Evolutionary conservation across 1,139 yeast genomes (phyloP), one percentile per base, ranked within the genome.

Genomic region (Fermentozyma sake): DNA sequence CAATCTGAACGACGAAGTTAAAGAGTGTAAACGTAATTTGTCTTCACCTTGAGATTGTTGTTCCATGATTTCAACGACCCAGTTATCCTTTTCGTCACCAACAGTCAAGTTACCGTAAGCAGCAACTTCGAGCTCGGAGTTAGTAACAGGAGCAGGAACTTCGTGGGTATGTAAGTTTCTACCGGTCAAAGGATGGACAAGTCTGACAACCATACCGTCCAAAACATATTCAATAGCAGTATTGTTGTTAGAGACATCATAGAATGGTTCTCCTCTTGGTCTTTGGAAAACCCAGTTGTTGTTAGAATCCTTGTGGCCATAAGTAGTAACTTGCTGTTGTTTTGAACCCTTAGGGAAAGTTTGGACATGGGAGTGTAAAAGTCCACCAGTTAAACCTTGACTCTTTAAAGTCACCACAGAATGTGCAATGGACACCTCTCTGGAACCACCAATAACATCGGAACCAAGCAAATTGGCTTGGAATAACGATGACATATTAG

Each of bases 271-370:
- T 18, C 61, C 68, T 60, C 96, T 79, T 18, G 76, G 64, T 53
- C 84, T 75, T 58, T 87, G 86, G 64, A 93, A 72, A 23, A 71
- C 50, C 97, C 97, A 91, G 46, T 86, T 79, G 58, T 91, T 91
- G 66, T 91, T 91, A 32, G 77, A 48, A 59, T 91, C 99, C 61
- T 85, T 85, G 65, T 86, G 96, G 29, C 86, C 77, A 56, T 91
- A 91, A 18, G 95, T 84, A 24, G 98, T 91, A 32, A 91, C 84
- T 61, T 91, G 98, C 61, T 91, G 97, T 62, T 91, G 99, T 45
- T 75, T 72, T 12, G 97, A 89, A 32, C 99, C 99, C 48, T 79
- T 95, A 23, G 98, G 98, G 66, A 68, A 91, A 8, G 86, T 68
- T 62, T 91, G 97, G 28, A 84, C 76, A 55, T 91, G 99, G 8